Evolutionary conservation across 2,329 filamentous ascomycete species (phyloP), one percentile per base, ranked within the genome.

Genomic region (Ploettnerulaceae sp.): DNA sequence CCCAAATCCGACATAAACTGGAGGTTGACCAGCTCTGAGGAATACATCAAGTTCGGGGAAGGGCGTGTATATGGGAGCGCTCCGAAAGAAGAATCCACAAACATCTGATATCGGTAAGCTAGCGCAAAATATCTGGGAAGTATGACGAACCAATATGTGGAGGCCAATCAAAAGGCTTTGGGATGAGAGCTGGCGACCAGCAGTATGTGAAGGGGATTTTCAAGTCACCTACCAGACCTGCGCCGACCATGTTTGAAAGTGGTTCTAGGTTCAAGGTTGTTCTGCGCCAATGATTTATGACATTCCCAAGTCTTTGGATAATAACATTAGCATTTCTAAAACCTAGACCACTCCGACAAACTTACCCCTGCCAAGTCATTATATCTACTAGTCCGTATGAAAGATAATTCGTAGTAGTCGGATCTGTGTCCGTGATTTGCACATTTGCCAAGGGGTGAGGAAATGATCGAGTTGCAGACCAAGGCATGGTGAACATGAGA

Each of bases 81-180:
- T 82, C 1, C 87, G 73, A 57, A 89, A 89, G 5, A 88, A 83
- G 58, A 89, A 90, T 24, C 86, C 86, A 2, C 82, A 80, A 11
- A 89, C 76, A 58, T 87, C 47, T 51, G 33, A 3, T 22, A 33
- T 9, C 14, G 26, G 17, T 15, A 17, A 15, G 7, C 4, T 20
- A 14, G 5, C n/a, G 15, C 5, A 25, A 26, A 12, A 22, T 31
- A 7, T 15, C 7, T 11, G 9, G 5, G 14, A 17, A 22, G 17
- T 2, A 26, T n/a, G 5, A 20, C 33, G 2, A 11, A 55, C 47
- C 50, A 20, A 53, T 48, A 28, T 55, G 35, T 2, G 45, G 24
- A 15, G 49, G 45, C 53, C 50, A 55, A 24, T 55, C 50, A 18
- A 31, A 18, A 5, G 53, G 53, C 32, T 53, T 55, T 24, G 50